A percentile compares a stretch with the other conserved stretches of the same genome.
Conservation (phyloP, 169 alveolate species). For the Eimeria tenella region DNA sequence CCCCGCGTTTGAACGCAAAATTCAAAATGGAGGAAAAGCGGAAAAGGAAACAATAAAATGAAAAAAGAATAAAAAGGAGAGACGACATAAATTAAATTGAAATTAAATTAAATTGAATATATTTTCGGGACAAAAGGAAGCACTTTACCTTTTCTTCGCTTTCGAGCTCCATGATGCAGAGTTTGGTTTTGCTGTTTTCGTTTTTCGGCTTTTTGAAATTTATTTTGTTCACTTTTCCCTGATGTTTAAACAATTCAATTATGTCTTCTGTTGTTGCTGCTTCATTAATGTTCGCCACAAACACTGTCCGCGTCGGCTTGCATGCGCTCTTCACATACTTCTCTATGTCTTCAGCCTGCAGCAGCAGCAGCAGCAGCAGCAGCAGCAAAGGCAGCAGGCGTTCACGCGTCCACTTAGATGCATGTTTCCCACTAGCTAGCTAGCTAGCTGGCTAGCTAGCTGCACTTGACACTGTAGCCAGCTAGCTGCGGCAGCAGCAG, state of each 20-base stretch:
- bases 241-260: constrained; percentile 73
- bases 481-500: no score
- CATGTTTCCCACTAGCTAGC: not conserved
- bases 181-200: constrained; percentile 75
- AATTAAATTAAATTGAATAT: no score
- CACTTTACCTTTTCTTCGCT: constrained; percentile 48
- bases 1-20: not conserved
- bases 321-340: constrained; percentile 85
- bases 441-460: no score
- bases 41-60: not conserved
- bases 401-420: not conserved
- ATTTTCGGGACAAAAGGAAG: not conserved
- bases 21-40: not conserved
- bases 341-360: constrained; percentile 81
- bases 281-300: constrained; percentile 83
- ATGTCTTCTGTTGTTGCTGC: constrained; percentile 82
- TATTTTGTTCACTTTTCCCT: constrained; percentile 79
- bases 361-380: not conserved
- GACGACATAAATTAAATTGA: not conserved
- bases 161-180: constrained; percentile 78
- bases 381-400: no score
- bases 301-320: constrained; percentile 84
- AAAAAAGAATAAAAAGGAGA: no score
- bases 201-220: constrained; percentile 67
- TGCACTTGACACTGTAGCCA: no score